phyloP scores from a whole-genome alignment of 305 asterid genomes.

The Rubia balearica region DNA sequence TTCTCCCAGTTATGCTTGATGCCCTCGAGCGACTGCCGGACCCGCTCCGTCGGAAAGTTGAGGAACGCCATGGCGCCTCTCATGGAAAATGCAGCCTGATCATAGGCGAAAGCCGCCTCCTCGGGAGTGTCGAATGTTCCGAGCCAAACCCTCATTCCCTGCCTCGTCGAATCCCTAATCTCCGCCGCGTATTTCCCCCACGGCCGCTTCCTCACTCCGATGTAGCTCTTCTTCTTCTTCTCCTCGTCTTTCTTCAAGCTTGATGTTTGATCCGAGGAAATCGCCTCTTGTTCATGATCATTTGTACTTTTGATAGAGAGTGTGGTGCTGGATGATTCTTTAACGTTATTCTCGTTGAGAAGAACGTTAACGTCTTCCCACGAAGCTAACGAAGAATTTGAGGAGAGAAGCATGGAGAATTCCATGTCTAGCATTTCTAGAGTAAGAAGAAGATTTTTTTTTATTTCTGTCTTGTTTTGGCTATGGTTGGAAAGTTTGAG shows the following conservation, averaged over 20 bases:
- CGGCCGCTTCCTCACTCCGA: conserved; percentile 35
- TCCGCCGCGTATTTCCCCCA: conserved; percentile 44
- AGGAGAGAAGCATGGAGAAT: conserved; percentile 1
- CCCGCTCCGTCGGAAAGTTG: conserved; percentile 21
- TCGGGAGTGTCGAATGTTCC: conserved; percentile 27
- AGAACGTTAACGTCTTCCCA: conserved; percentile 1
- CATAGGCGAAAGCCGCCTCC: conserved; percentile 37
- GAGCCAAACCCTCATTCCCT: conserved; percentile 28
- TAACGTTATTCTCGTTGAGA: not conserved
- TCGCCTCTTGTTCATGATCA: not conserved
- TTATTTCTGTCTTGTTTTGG: not conserved
- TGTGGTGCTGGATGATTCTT: not conserved
- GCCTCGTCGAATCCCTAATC: conserved; percentile 26
- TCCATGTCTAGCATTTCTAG: conserved; percentile 1
- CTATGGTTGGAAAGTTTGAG: not conserved
- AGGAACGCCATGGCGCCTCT: conserved; percentile 21
- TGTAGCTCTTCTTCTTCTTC: conserved; percentile 16
- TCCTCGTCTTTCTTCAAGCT: not conserved
- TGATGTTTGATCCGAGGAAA: not conserved
- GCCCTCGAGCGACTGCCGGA: conserved; percentile 14
- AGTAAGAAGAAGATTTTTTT: not conserved
- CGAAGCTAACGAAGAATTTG: not conserved
- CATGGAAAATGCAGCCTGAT: conserved; percentile 38
- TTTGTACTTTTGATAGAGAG: not conserved
- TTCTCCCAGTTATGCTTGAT: conserved; percentile 15